phyloP scores from a whole-genome alignment of 176 grass and related monocot species.

The Bolboschoenus planiculmis region DNA sequence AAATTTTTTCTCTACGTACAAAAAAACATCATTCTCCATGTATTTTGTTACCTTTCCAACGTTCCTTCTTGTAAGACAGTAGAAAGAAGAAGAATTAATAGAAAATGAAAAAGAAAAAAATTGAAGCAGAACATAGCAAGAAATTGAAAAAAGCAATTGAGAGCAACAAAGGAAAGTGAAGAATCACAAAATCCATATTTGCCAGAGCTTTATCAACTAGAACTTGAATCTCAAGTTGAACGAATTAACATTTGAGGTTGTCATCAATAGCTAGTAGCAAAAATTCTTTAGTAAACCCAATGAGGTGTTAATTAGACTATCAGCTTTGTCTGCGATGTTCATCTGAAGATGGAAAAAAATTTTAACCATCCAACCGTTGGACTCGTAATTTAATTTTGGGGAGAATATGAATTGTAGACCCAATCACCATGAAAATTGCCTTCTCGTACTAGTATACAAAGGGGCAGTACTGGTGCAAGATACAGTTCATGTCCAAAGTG shows the following conservation, averaged over 20 bases:
- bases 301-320: neutral
- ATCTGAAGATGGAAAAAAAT: neutral
- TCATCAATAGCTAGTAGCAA: neutral
- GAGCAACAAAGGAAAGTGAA: neutral
- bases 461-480: neutral
- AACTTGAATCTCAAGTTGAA: neutral
- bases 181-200: neutral
- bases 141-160: neutral
- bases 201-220: neutral
- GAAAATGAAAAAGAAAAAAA: neutral
- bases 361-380: neutral
- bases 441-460: neutral
- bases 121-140: neutral
- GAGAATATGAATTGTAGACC: neutral
- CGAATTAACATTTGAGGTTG: neutral
- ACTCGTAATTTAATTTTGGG: neutral
- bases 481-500: neutral
- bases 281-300: neutral
- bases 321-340: neutral
- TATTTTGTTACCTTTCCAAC: neutral
- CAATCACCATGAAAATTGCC: neutral
- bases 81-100: neutral
- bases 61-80: neutral
- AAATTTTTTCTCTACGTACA: too few species aligned
- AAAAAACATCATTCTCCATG: too few species aligned